Percentiles rank a stretch among this genome's conserved stretches.
Evolutionary conservation across 2,329 filamentous ascomycete genomes (phyloP).

Genomic region (Epichloe scottii): DNA sequence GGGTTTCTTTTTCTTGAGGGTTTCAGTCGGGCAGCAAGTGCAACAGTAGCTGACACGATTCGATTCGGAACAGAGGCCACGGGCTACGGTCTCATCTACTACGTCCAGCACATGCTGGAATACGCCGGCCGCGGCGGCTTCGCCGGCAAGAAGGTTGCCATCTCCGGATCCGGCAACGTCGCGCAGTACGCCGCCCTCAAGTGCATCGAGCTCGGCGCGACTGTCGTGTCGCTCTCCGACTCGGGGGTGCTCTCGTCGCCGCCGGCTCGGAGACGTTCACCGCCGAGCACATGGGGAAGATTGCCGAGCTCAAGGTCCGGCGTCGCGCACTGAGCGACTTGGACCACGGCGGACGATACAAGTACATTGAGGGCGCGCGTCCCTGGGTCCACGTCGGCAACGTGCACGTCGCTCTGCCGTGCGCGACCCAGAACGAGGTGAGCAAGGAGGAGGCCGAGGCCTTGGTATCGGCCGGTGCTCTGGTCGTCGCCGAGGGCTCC

Average conservation of each 20-base stretch:
- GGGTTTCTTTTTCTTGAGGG: too few relatives aligned
- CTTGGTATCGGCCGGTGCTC: conserved; percentile 62
- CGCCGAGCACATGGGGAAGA: conserved; percentile 63
- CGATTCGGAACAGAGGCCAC: conserved; percentile 57
- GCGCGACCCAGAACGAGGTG: conserved; percentile 96
- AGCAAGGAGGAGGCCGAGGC: conserved; percentile 78
- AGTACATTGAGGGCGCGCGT: conserved; percentile 75
- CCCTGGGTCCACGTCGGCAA: conserved; percentile 86
- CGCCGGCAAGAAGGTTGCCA: conserved; percentile 82
- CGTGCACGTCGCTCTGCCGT: conserved; percentile 85
- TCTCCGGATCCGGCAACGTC: conserved; percentile 95
- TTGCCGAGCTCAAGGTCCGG: conserved; percentile 76
- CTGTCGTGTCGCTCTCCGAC: conserved; percentile 86
- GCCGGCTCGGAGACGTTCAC: conserved; percentile 56
- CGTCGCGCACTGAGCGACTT: conserved; percentile 72
- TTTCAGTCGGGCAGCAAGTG: background rate
- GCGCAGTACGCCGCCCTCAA: conserved; percentile 96
- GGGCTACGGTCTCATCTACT: conserved; percentile 93
- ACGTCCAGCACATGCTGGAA: conserved; percentile 89
- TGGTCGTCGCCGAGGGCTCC: conserved; percentile 88
- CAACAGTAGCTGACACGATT: background rate
- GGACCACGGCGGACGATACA: conserved; percentile 54
- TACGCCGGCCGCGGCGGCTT: conserved; percentile 80
- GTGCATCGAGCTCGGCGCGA: conserved; percentile 88
- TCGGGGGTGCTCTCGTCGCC: conserved; percentile 72